These are phyloP conservation scores for Paraconiothyrium brasiliense DNA, from an alignment of 2,329 filamentous ascomycete species.

Conservation along the genomic window DNA sequence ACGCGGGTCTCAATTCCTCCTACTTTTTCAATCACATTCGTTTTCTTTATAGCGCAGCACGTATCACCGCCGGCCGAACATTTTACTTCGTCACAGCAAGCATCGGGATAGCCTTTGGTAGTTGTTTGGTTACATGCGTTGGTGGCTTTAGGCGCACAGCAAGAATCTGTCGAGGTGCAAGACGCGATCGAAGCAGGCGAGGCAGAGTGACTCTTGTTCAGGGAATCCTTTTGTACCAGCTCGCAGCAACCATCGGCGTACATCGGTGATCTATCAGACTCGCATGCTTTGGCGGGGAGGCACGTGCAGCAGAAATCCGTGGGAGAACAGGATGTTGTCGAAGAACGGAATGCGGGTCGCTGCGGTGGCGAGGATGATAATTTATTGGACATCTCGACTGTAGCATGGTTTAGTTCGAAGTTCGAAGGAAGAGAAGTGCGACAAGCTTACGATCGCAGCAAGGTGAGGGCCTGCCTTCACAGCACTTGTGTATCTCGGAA, in stretches of 20 bases:
- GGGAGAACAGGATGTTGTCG: too few relatives aligned
- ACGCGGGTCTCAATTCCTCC: neutral
- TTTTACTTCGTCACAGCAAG: neutral
- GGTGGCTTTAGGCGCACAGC: constrained; percentile 7
- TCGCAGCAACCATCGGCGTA: constrained; percentile 20
- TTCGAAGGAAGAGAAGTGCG: neutral
- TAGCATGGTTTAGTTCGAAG: constrained; percentile 17
- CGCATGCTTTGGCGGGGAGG: neutral
- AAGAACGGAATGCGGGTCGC: too few relatives aligned
- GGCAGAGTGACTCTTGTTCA: neutral
- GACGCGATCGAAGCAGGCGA: neutral
- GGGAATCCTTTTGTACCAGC: neutral
- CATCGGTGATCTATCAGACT: neutral
- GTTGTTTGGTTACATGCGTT: neutral
- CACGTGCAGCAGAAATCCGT: constrained; percentile 19
- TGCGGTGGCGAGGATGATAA: neutral
- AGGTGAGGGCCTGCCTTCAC: constrained; percentile 18
- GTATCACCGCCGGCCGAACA: neutral
- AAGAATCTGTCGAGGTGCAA: constrained; percentile 16
- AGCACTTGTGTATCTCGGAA: constrained; percentile 9
- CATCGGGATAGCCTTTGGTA: neutral
- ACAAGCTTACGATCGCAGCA: constrained; percentile 13
- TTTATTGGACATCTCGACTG: constrained; percentile 10
- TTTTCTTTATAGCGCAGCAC: neutral
- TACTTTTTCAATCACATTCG: neutral